Conservation (phyloP, 768 basidiomycete species). For the Strobilomyces echinocephalus region DNA sequence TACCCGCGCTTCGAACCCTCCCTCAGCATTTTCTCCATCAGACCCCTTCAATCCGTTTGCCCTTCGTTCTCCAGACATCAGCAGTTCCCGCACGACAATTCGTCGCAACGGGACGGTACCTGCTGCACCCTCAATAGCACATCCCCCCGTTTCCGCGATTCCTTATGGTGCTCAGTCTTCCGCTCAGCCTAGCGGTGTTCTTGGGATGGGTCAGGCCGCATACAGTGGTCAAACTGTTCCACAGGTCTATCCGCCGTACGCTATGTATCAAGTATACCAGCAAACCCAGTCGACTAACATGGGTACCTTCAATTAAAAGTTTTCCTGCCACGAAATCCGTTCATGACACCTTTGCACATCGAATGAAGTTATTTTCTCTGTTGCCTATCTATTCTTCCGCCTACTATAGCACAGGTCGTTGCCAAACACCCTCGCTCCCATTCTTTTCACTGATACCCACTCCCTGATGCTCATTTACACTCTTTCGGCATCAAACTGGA, state of each 20-base stretch:
- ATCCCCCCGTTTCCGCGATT: constrained; percentile 30
- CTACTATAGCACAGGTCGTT: constrained; percentile 23
- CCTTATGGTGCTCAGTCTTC: constrained; percentile 62
- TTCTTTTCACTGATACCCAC: constrained; percentile 30
- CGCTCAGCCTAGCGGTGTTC: constrained; percentile 52
- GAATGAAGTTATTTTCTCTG: constrained; percentile 32
- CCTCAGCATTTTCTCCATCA: constrained; percentile 46
- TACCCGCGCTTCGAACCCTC: constrained; percentile 40
- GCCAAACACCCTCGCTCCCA: constrained; percentile 20
- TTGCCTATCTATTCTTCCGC: constrained; percentile 30
- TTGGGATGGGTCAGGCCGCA: constrained; percentile 63
- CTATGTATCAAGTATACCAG: constrained; percentile 78
- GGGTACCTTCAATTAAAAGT: constrained; percentile 66
- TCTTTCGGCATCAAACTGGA: constrained; percentile 23
- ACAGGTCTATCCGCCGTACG: constrained; percentile 70
- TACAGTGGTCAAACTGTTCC: constrained; percentile 59
- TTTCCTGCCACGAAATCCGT: constrained; percentile 26
- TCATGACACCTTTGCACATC: constrained; percentile 38
- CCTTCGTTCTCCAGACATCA: constrained; percentile 44
- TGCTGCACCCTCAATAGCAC: constrained; percentile 31
- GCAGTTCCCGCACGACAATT: constrained; percentile 45
- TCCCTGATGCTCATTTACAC: constrained; percentile 17
- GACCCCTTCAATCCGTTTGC: constrained; percentile 59
- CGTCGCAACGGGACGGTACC: constrained; percentile 41
- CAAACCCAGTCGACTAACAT: constrained; percentile 68